Base-by-base conservation (phyloP, 2,329 filamentous ascomycete species). In the Pseudonectria buxi region DNA sequence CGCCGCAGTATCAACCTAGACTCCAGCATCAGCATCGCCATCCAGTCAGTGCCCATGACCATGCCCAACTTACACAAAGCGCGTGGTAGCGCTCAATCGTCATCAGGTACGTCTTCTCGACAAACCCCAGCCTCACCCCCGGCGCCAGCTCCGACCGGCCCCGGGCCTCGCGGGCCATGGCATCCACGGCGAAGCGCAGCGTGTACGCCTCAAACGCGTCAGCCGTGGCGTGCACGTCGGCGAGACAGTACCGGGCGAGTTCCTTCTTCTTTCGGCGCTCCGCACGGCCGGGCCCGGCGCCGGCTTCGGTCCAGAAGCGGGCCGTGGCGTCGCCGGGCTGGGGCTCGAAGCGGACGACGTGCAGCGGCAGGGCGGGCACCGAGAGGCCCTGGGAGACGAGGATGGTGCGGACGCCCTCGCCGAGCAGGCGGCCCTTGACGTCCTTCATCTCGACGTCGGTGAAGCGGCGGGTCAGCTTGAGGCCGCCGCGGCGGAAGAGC, bases 391-490 rank as follows among this genome's bases (percentile, higher is more conserved):
- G 60, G 2, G 52, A 47, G 26, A 74, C 52, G 10, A 57, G 34
- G 16, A 74, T 64, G 10, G 47, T 52, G 16, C 54, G 49, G 4
- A 57, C 28, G 1, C 45, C 35, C 0, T 7, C 18, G 4, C 50
- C 39, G 18, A 46, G 41, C 5, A 45, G 36, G 45, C 62, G 62
- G 32, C 64, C 62, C 1, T 44, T 42, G 1, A 73, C 51, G 34
- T 73, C 61, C 26, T 56, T 56, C 40, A 71, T 59, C 18, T 59
- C 50, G 4, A 58, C 59, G 6, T 63, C 63, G 2, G 44, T 30
- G 64, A 67, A 72, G 14, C 68, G 59, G 3, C 46, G 40, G 0
- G 71, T 74, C 16, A 72, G 55, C 3, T 55, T 46, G 11, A 72
- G 55, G 2, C 67, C 66, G 4, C 65, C 62, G 2, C 50, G 48